A percentile compares a stretch with the other conserved stretches of the same genome.
Evolutionary conservation across 202 grass and related monocot species (phyloP).

Genomic region (Schoenoplectus tabernaemontani): DNA sequence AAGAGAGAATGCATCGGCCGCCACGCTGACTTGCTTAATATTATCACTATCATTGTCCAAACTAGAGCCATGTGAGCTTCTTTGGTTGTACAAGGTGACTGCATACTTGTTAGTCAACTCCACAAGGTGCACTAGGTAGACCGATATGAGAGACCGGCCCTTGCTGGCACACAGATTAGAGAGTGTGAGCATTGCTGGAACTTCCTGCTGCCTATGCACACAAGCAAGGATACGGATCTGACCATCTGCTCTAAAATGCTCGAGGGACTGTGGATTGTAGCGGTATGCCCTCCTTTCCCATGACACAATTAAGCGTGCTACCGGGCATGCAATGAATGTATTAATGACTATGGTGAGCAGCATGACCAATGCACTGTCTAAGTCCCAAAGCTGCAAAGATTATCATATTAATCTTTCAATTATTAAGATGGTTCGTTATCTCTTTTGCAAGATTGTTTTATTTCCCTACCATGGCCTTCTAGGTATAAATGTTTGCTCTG

Average conservation of each 20-base stretch:
- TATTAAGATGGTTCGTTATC: background rate
- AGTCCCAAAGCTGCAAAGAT: constrained; percentile 42
- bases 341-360: constrained; percentile 44
- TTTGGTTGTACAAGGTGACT: constrained; percentile 48
- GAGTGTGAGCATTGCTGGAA: constrained; percentile 43
- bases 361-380: constrained; percentile 32
- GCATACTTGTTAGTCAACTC: constrained; percentile 50
- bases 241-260: constrained; percentile 22
- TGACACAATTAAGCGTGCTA: constrained; percentile 35
- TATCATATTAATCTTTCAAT: background rate
- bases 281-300: constrained; percentile 41
- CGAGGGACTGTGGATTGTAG: constrained; percentile 26
- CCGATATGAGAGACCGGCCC: no score
- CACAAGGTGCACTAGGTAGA: constrained; percentile 49
- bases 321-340: constrained; percentile 46
- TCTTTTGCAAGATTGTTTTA: background rate
- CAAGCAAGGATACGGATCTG: constrained; percentile 60
- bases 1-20: constrained; percentile 33
- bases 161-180: constrained; percentile 32
- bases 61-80: constrained; percentile 15
- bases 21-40: constrained; percentile 34
- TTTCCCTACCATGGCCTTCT: background rate
- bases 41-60: constrained; percentile 20
- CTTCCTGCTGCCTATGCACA: constrained; percentile 34
- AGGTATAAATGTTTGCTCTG: background rate